Percentiles rank a stretch among this genome's conserved stretches.
Conservation (phyloP, 495 filamentous ascomycete species). For the Zalerion maritima region DNA sequence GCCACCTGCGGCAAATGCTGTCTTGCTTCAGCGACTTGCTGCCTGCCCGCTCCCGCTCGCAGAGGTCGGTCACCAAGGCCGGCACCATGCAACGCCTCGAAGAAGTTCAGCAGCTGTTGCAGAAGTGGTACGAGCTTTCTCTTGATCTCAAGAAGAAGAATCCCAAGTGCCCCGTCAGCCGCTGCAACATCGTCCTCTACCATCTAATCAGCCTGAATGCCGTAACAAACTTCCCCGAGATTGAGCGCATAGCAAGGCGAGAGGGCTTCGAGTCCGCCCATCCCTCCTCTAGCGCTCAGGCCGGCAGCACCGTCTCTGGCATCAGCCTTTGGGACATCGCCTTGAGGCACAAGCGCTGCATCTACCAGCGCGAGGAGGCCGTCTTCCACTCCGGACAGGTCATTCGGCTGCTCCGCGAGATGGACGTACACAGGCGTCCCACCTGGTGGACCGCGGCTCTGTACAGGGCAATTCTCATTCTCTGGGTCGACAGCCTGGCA, state of each 20-base stretch:
- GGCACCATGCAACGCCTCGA: slow-evolving; percentile 36
- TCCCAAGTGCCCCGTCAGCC: slow-evolving; percentile 23
- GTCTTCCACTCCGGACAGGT: slow-evolving; percentile 48
- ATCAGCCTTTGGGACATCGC: slow-evolving; percentile 32
- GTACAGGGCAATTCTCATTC: slow-evolving; percentile 35
- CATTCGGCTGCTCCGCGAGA: slow-evolving; percentile 31
- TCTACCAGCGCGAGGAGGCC: slow-evolving; percentile 38
- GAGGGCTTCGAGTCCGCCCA: slow-evolving; percentile 34
- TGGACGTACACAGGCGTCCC: slow-evolving; percentile 29
- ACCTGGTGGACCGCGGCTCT: slow-evolving; percentile 40
- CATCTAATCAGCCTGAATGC: slow-evolving; percentile 49
- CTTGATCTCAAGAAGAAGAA: slow-evolving; percentile 18
- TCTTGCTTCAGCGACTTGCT: slow-evolving; percentile 27
- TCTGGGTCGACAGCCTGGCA: slow-evolving; percentile 32
- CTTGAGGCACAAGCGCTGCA: slow-evolving; percentile 34
- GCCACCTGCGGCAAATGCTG: slow-evolving; percentile 32
- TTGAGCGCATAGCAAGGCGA: slow-evolving; percentile 41
- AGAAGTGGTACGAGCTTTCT: slow-evolving; percentile 43
- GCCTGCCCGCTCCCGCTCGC: slow-evolving; percentile 16
- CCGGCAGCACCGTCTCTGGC: not conserved
- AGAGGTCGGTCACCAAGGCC: slow-evolving; percentile 27
- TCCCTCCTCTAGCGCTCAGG: not conserved
- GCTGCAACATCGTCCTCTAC: slow-evolving; percentile 45
- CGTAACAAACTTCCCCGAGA: slow-evolving; percentile 40
- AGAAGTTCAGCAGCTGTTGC: slow-evolving; percentile 39